Percentiles rank a stretch among this genome's conserved stretches.
These are phyloP conservation scores for Houttuynia cordata DNA, from an alignment of 164 flowering plant genomes.

Conservation along the genomic window DNA sequence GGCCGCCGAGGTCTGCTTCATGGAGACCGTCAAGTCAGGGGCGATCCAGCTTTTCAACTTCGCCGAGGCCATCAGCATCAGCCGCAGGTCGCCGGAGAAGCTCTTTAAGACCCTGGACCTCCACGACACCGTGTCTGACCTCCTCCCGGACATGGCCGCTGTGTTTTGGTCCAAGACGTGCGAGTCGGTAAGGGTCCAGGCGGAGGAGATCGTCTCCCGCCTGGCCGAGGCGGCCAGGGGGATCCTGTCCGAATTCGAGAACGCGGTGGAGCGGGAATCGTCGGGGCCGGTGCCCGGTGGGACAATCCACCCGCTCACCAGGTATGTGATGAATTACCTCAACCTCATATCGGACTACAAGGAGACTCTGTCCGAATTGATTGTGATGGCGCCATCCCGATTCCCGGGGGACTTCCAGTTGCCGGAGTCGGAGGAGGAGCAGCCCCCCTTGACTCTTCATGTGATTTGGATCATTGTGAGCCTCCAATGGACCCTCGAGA, in stretches of 20 bases:
- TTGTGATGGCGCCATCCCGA: constrained; percentile 44
- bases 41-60: constrained; percentile 69
- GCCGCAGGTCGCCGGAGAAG: constrained; percentile 76
- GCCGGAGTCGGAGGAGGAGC: constrained; percentile 39
- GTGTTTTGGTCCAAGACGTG: constrained; percentile 47
- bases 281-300: constrained; percentile 76
- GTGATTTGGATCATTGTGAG: constrained; percentile 69
- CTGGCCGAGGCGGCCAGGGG: constrained; percentile 76
- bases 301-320: constrained; percentile 72
- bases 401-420: constrained; percentile 37
- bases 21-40: constrained; percentile 63
- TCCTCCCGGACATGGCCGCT: constrained; percentile 51
- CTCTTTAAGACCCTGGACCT: constrained; percentile 73
- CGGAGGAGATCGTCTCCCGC: constrained; percentile 53
- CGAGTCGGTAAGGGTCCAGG: constrained; percentile 54
- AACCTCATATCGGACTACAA: constrained; percentile 68
- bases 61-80: constrained; percentile 78
- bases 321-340: constrained; percentile 88
- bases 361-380: constrained; percentile 49
- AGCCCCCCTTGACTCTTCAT: constrained; percentile 52
- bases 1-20: constrained; percentile 53
- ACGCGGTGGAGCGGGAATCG: constrained; percentile 60
- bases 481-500: constrained; percentile 62
- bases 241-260: constrained; percentile 76
- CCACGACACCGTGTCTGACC: constrained; percentile 51